A percentile compares a stretch with the other conserved stretches of the same genome.
Evolutionary conservation across 1,284 basidiomycete genomes (phyloP).

Genomic region (Ustilago tritici): DNA sequence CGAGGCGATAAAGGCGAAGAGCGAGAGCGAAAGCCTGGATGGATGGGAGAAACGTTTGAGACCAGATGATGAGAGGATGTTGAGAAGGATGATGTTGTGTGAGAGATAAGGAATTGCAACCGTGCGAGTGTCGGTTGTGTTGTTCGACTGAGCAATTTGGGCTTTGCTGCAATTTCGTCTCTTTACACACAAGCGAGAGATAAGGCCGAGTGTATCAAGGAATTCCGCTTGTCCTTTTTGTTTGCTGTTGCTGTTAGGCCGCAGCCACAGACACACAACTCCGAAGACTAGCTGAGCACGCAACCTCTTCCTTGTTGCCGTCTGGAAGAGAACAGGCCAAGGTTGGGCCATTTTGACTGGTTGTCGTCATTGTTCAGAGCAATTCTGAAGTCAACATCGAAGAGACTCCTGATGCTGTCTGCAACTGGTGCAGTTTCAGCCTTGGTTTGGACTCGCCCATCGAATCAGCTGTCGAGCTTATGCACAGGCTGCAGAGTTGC

Average conservation of each 20-base stretch:
- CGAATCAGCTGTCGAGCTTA: conserved; percentile 1
- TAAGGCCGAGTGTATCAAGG: conserved; percentile 17
- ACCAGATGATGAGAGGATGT: not conserved
- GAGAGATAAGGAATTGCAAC: too few relatives aligned
- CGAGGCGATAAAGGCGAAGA: not conserved
- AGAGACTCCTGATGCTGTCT: not conserved
- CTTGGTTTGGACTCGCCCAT: conserved; percentile 2
- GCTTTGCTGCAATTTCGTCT: not conserved
- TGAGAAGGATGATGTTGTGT: not conserved
- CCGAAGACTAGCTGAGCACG: too few relatives aligned
- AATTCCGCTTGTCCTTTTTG: not conserved
- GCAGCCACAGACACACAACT: too few relatives aligned
- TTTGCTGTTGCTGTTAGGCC: too few relatives aligned
- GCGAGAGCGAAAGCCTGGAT: not conserved
- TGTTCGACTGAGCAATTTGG: too few relatives aligned
- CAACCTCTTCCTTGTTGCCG: too few relatives aligned
- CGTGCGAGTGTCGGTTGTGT: too few relatives aligned
- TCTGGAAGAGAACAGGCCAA: too few relatives aligned
- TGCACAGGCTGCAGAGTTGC: not conserved
- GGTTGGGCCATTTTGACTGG: too few relatives aligned
- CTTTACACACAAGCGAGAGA: conserved; percentile 6
- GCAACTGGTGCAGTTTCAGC: conserved; percentile 2
- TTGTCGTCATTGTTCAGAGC: too few relatives aligned
- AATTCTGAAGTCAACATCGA: too few relatives aligned
- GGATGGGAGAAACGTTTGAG: conserved; percentile 1